A percentile compares a stretch with the other conserved stretches of the same genome.
These are phyloP conservation scores for Elaeis guineensis DNA, from an alignment of 176 grass and related monocot species.

Conservation along the genomic window DNA sequence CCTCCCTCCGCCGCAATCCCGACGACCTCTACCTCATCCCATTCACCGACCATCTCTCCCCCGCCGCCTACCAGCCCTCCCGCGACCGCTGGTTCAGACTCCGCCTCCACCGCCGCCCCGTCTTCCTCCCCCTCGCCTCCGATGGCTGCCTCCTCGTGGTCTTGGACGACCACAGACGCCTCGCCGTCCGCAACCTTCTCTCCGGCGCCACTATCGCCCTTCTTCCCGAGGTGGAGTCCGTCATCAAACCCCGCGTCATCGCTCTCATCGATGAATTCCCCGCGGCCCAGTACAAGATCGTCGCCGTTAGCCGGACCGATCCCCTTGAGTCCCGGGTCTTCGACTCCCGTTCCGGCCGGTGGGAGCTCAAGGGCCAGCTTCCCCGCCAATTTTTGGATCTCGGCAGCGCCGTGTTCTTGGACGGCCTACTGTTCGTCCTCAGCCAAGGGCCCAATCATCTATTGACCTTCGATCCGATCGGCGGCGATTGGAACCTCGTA, in stretches of 20 bases:
- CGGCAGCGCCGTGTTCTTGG: constrained; percentile 16
- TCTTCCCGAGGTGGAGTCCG: background rate
- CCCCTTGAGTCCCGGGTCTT: constrained; percentile 19
- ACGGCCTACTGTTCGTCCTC: constrained; percentile 31
- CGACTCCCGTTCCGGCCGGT: constrained; percentile 15
- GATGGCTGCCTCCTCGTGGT: background rate
- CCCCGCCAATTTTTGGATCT: constrained; percentile 11
- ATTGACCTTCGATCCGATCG: constrained; percentile 25
- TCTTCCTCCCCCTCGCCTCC: constrained; percentile 7
- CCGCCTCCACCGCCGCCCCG: background rate
- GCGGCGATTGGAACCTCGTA: constrained; percentile 9
- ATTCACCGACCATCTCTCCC: constrained; percentile 20
- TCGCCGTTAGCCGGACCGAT: constrained; percentile 21
- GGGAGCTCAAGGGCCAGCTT: constrained; percentile 28
- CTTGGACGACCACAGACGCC: background rate
- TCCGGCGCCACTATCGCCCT: background rate
- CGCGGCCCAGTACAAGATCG: constrained; percentile 25
- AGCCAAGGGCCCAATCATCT: constrained; percentile 27
- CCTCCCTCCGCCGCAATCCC: background rate
- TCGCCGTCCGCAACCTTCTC: background rate
- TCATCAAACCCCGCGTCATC: constrained; percentile 22
- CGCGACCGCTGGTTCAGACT: constrained; percentile 6
- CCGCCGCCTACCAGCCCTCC: constrained; percentile 26
- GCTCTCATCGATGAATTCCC: constrained; percentile 8
- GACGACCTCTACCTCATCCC: constrained; percentile 24